These are phyloP conservation scores for Aspergillus sp. DNA, from an alignment of 2,329 filamentous ascomycete genomes.

Conservation along the genomic window DNA sequence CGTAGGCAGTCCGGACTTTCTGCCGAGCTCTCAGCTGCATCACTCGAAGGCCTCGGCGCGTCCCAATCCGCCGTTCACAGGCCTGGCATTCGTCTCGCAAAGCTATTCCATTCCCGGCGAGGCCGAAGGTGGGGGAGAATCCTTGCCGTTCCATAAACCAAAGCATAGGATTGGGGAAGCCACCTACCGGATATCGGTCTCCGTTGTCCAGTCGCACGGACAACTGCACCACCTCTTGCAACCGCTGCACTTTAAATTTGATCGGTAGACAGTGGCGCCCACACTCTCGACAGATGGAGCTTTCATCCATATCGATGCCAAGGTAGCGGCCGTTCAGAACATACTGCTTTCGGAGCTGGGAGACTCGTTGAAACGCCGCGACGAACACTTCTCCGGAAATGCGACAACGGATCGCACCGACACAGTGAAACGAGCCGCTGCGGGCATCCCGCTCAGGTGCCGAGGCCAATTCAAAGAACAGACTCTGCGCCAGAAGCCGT, in stretches of 20 bases:
- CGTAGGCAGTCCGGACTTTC: background rate
- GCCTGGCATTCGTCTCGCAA: conserved; percentile 1
- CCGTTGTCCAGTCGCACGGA: conserved; percentile 2
- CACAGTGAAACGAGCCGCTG: background rate
- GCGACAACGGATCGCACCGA: conserved; percentile 3
- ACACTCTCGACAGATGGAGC: background rate
- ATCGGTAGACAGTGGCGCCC: conserved; percentile 1
- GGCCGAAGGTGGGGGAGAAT: background rate
- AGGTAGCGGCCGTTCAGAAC: background rate
- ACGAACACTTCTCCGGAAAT: background rate
- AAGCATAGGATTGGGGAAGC: conserved; percentile 1
- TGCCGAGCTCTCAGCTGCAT: background rate
- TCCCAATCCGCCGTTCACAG: background rate
- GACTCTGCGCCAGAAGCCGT: conserved; percentile 1
- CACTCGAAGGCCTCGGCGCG: background rate
- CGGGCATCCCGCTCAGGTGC: background rate
- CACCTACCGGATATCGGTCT: background rate
- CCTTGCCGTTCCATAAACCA: conserved; percentile 5
- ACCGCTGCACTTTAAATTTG: background rate
- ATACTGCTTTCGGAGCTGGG: background rate
- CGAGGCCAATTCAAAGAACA: conserved; percentile 2
- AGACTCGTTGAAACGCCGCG: background rate
- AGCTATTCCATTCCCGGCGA: background rate
- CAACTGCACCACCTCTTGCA: conserved; percentile 1
- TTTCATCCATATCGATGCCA: background rate